These are phyloP conservation scores for Trichoderma guizhouense DNA, from an alignment of 2,329 filamentous ascomycete species.

Conservation along the genomic window DNA sequence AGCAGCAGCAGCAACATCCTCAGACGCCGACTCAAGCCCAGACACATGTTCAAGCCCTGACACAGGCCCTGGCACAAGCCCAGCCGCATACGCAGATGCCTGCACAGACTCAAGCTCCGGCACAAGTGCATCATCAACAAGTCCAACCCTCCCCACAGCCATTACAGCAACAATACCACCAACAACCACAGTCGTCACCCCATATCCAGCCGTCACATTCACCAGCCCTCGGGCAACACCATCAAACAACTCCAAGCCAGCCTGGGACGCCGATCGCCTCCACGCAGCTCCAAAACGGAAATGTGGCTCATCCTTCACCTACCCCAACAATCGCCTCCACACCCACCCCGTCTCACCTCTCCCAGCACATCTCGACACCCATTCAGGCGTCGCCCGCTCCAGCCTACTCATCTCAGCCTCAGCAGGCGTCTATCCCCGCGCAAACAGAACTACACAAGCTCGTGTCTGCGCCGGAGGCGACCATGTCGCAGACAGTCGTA, in stretches of 20 bases:
- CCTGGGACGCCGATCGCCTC: slow-evolving; percentile 2
- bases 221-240: not conserved
- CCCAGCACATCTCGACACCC: not conserved
- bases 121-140: slow-evolving; percentile 12
- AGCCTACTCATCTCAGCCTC: slow-evolving; percentile 20
- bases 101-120: slow-evolving; percentile 19
- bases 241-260: slow-evolving; percentile 14
- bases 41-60: not conserved
- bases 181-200: not conserved
- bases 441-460: slow-evolving; percentile 10
- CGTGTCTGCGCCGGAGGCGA: slow-evolving; percentile 25
- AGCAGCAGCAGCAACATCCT: slow-evolving; percentile 21
- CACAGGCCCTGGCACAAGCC: slow-evolving; percentile 14
- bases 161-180: slow-evolving; percentile 5
- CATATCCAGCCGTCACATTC: not conserved
- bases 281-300: slow-evolving; percentile 3
- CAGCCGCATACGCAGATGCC: slow-evolving; percentile 21
- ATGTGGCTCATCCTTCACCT: slow-evolving; percentile 11
- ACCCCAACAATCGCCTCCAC: slow-evolving; percentile 8
- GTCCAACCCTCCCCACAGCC: slow-evolving; percentile 4
- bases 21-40: slow-evolving; percentile 30
- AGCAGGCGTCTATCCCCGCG: slow-evolving; percentile 17
- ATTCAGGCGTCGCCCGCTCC: slow-evolving; percentile 17
- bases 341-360: slow-evolving; percentile 16
- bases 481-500: slow-evolving; percentile 24